These are phyloP conservation scores for Kernera saxatilis DNA, from an alignment of 345 rosid species.

Conservation along the genomic window DNA sequence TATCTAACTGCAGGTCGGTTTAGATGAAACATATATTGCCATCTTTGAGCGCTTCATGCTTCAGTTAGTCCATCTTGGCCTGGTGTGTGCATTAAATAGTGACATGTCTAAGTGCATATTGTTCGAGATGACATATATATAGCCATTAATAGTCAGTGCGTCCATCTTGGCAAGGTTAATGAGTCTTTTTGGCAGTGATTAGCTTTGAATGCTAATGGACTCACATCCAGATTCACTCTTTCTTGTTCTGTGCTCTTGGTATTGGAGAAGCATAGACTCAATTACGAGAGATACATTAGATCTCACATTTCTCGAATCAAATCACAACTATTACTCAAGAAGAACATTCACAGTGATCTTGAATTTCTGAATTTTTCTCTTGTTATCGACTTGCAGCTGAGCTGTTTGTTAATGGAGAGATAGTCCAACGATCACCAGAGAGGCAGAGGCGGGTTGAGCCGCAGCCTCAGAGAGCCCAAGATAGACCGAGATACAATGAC, in stretches of 20 bases:
- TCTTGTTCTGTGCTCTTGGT: not conserved
- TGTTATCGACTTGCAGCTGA: constrained; percentile 60
- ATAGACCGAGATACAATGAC: constrained; percentile 98
- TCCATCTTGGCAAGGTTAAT: not conserved
- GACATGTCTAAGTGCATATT: not conserved
- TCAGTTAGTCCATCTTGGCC: not conserved
- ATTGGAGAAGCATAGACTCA: not conserved
- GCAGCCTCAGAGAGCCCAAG: constrained; percentile 89
- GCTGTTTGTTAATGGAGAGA: constrained; percentile 88
- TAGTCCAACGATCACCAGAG: constrained; percentile 89
- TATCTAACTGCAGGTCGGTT: constrained; percentile 12
- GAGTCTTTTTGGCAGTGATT: not conserved
- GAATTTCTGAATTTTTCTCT: not conserved
- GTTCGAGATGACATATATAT: not conserved
- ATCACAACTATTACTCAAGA: not conserved
- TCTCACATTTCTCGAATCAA: not conserved
- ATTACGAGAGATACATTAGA: not conserved
- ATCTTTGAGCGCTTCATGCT: not conserved
- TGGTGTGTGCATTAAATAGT: not conserved
- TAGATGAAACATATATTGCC: constrained; percentile 8
- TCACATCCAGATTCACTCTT: constrained; percentile 9
- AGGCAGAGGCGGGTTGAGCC: constrained; percentile 92
- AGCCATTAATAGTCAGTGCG: not conserved
- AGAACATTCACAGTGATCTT: not conserved
- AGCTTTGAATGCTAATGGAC: constrained; percentile 38